Conservation (phyloP, 2,329 filamentous ascomycete genomes). For the Alternaria rosae region DNA sequence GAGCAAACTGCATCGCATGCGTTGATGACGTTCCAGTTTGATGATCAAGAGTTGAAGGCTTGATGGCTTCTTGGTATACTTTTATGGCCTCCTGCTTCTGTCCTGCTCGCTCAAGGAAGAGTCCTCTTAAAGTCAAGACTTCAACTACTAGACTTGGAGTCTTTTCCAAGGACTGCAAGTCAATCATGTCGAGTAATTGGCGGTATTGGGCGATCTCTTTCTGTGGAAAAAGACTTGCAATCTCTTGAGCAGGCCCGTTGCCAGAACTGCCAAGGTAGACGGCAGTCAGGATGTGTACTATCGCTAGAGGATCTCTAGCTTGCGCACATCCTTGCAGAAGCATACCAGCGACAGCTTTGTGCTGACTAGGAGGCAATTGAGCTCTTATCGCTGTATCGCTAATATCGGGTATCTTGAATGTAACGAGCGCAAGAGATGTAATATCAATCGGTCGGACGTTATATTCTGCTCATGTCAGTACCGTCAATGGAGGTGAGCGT, state of each 20-base stretch:
- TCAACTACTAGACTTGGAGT: constrained; percentile 24
- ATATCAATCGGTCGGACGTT: constrained; percentile 31
- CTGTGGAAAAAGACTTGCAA: constrained; percentile 27
- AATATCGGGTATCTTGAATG: constrained; percentile 34
- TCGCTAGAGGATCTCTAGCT: constrained; percentile 36
- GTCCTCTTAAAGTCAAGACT: constrained; percentile 39
- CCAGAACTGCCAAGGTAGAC: constrained; percentile 27
- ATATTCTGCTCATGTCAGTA: constrained; percentile 34
- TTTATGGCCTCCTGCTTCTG: constrained; percentile 26
- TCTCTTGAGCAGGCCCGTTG: constrained; percentile 16
- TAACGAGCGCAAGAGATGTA: constrained; percentile 35
- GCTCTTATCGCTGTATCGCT: constrained; percentile 25
- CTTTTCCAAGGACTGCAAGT: constrained; percentile 17
- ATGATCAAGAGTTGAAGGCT: constrained; percentile 21
- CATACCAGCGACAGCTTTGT: constrained; percentile 24
- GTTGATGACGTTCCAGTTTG: constrained; percentile 14
- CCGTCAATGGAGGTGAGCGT: neutral
- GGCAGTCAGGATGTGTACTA: constrained; percentile 39
- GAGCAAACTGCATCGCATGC: constrained; percentile 35
- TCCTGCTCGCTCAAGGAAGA: constrained; percentile 40
- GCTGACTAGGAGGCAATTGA: constrained; percentile 33
- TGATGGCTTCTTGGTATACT: constrained; percentile 34
- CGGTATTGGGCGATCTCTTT: constrained; percentile 29
- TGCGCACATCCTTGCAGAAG: constrained; percentile 41
- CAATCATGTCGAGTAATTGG: constrained; percentile 29